These are phyloP conservation scores for Aeschynomene evenia DNA, from an alignment of 306 rosid species.

Conservation along the genomic window DNA sequence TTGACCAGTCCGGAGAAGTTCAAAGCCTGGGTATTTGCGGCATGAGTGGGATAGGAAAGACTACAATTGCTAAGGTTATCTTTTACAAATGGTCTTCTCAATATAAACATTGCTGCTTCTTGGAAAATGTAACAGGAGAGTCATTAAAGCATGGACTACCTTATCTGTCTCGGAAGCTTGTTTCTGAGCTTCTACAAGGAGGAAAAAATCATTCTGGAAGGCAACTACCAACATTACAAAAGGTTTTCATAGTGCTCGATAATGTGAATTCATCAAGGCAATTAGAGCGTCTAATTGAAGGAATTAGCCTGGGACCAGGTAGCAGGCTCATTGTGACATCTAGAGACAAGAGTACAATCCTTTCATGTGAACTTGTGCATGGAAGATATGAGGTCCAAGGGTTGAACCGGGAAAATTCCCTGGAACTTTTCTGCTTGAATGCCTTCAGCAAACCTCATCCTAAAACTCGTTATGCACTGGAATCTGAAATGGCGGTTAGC, in stretches of 20 bases:
- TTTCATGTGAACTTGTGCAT: conserved; percentile 6
- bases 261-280: conserved; percentile 19
- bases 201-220: not conserved
- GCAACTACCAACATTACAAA: not conserved
- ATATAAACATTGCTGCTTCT: conserved; percentile 29
- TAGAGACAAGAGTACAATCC: conserved; percentile 20
- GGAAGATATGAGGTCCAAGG: conserved; percentile 15
- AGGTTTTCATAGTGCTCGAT: conserved; percentile 32
- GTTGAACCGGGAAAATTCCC: conserved; percentile 29
- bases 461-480: conserved; percentile 13
- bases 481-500: not conserved
- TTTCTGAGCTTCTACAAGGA: not conserved
- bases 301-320: not conserved
- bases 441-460: conserved; percentile 28
- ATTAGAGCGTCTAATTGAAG: not conserved
- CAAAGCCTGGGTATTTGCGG: conserved; percentile 25
- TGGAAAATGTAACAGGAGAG: conserved; percentile 11
- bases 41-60: conserved; percentile 17
- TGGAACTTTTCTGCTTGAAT: conserved; percentile 30
- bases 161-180: conserved; percentile 4
- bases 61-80: conserved; percentile 3
- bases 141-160: not conserved
- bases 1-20: not conserved
- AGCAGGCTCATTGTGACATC: conserved; percentile 34
- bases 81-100: not conserved